phyloP scores from a whole-genome alignment of 441 rosid genomes.

The Erodium trifolium region DNA sequence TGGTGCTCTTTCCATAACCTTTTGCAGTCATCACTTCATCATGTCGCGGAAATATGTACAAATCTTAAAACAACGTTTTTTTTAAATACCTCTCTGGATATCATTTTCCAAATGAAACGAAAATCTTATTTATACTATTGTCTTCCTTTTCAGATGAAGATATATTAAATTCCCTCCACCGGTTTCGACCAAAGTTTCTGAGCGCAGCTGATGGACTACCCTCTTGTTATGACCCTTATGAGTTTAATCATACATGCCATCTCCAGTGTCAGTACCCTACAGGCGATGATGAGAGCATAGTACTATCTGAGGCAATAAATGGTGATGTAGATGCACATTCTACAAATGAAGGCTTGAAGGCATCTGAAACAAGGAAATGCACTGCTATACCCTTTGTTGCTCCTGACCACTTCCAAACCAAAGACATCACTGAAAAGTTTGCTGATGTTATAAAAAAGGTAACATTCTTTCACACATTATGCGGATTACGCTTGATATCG shows the following conservation, averaged over 20 bases:
- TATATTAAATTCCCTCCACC: constrained; percentile 50
- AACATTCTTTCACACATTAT: constrained; percentile 16
- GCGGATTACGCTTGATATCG: constrained; percentile 8
- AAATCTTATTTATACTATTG: constrained; percentile 11
- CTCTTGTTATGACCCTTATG: constrained; percentile 45
- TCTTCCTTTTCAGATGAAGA: constrained; percentile 64
- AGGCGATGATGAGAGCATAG: constrained; percentile 34
- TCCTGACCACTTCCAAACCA: constrained; percentile 45
- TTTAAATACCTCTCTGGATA: too few relatives aligned
- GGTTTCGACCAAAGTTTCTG: constrained; percentile 59
- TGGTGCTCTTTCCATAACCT: constrained; percentile 87
- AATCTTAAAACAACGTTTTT: constrained; percentile 4
- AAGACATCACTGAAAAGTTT: constrained; percentile 39
- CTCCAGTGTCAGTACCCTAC: constrained; percentile 32
- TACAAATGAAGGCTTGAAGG: not conserved
- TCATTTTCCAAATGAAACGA: not conserved
- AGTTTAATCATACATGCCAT: constrained; percentile 53
- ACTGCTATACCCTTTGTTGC: constrained; percentile 60
- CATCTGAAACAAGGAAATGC: constrained; percentile 41
- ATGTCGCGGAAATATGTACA: constrained; percentile 71
- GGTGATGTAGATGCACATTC: not conserved
- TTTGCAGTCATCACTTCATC: constrained; percentile 59
- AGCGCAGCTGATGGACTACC: constrained; percentile 35
- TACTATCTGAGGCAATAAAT: constrained; percentile 18
- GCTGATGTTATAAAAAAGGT: constrained; percentile 61